Percentiles rank a stretch among this genome's conserved stretches.
These are phyloP conservation scores for Eimeria sp. DNA, from an alignment of 169 alveolate genomes.

Conservation along the genomic window DNA sequence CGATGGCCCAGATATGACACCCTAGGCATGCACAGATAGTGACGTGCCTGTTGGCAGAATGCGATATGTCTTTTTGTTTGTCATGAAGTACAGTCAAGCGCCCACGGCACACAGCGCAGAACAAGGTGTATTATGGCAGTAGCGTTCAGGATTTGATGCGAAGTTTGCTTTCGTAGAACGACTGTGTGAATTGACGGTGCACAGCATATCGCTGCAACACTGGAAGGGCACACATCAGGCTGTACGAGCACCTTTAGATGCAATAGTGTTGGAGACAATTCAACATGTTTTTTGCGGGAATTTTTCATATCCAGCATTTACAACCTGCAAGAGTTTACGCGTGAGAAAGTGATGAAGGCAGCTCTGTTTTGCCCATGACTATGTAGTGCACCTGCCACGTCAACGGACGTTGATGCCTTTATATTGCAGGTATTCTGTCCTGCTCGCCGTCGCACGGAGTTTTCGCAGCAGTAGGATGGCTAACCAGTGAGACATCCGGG, in stretches of 20 bases:
- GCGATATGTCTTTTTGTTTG: neutral
- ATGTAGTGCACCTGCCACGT: no score
- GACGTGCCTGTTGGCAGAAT: neutral
- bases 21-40: neutral
- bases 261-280: neutral
- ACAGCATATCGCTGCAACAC: neutral
- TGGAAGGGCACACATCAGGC: neutral
- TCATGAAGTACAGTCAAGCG: neutral
- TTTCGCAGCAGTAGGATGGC: neutral
- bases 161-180: neutral
- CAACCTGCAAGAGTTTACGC: no score
- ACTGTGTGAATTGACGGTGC: neutral
- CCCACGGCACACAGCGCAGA: neutral
- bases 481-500: neutral
- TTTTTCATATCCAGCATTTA: no score
- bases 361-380: no score
- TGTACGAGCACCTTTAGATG: neutral
- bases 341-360: no score
- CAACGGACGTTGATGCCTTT: neutral
- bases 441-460: neutral
- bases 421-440: neutral
- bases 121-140: neutral
- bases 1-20: neutral
- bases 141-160: neutral
- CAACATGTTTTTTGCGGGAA: no score